Percentiles rank a stretch among this genome's conserved stretches.
These are phyloP conservation scores for Spergularia bocconei DNA, from an alignment of 148 eudicot species.

Conservation along the genomic window DNA sequence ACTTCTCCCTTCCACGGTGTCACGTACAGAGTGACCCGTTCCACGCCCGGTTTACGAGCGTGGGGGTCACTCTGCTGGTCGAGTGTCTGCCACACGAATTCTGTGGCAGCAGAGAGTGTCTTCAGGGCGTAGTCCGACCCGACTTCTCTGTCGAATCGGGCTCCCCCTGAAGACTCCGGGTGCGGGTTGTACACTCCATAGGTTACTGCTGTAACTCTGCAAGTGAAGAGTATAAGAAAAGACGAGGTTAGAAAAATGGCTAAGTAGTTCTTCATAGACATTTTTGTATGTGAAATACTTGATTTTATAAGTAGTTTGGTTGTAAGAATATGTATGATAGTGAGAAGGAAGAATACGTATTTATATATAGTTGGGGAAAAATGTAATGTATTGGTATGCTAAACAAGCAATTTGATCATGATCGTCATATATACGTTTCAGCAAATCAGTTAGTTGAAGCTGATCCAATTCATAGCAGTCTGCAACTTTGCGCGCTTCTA, in stretches of 20 bases:
- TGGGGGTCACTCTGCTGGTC: constrained; percentile 25
- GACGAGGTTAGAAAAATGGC: neutral
- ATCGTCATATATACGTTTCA: too few relatives aligned
- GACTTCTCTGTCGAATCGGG: constrained; percentile 35
- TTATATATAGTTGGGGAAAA: too few relatives aligned
- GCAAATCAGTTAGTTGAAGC: too few relatives aligned
- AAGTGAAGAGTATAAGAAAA: constrained; percentile 5
- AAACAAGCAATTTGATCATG: too few relatives aligned
- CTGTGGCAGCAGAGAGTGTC: constrained; percentile 29
- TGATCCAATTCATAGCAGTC: too few relatives aligned
- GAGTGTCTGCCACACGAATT: constrained; percentile 47
- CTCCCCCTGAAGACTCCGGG: constrained; percentile 36
- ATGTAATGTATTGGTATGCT: too few relatives aligned
- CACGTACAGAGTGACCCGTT: constrained; percentile 12
- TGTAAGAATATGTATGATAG: neutral
- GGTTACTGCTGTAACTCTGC: constrained; percentile 26
- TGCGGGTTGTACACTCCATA: constrained; percentile 35
- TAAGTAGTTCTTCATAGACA: constrained; percentile 7
- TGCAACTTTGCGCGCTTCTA: too few relatives aligned
- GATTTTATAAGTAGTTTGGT: neutral
- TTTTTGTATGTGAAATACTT: neutral
- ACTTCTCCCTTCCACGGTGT: constrained; percentile 29
- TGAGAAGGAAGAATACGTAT: neutral
- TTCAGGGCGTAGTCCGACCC: constrained; percentile 32
- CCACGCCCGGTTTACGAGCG: constrained; percentile 25